These are phyloP conservation scores for Epichloe bromicola DNA, from an alignment of 2,329 filamentous ascomycete species.

Conservation along the genomic window DNA sequence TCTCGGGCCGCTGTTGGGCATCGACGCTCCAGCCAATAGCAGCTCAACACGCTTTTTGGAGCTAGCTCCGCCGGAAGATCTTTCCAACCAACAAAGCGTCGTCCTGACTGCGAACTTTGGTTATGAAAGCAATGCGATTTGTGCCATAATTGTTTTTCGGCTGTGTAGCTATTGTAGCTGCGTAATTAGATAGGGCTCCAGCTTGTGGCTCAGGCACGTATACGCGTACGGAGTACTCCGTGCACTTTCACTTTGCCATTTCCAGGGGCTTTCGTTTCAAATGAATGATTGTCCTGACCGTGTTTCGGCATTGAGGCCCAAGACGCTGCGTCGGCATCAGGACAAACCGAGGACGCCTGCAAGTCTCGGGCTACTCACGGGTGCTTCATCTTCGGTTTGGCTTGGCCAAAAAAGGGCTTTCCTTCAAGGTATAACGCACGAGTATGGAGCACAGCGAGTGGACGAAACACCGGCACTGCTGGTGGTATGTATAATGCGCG, in stretches of 20 bases:
- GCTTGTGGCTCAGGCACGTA: no score
- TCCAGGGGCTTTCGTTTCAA: neutral
- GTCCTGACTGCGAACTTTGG: no score
- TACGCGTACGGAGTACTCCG: no score
- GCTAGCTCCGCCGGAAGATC: neutral
- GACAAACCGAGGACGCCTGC: neutral
- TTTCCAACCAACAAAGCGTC: no score
- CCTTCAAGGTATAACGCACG: neutral
- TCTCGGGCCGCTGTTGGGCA: conserved; percentile 22
- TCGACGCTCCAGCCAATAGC: conserved; percentile 25
- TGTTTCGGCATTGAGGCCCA: neutral
- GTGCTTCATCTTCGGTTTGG: neutral
- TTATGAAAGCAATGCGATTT: neutral
- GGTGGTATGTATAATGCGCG: neutral
- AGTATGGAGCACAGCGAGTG: neutral
- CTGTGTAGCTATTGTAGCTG: no score
- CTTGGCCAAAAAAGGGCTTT: neutral
- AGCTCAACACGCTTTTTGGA: conserved; percentile 18
- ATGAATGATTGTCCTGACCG: neutral
- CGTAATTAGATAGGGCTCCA: no score
- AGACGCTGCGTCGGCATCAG: neutral
- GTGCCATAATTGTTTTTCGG: no score
- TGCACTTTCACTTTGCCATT: neutral
- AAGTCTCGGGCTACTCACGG: neutral
- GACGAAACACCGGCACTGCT: neutral